These are phyloP conservation scores for Apodospora peruviana DNA, from an alignment of 495 filamentous ascomycete species.

Conservation along the genomic window DNA sequence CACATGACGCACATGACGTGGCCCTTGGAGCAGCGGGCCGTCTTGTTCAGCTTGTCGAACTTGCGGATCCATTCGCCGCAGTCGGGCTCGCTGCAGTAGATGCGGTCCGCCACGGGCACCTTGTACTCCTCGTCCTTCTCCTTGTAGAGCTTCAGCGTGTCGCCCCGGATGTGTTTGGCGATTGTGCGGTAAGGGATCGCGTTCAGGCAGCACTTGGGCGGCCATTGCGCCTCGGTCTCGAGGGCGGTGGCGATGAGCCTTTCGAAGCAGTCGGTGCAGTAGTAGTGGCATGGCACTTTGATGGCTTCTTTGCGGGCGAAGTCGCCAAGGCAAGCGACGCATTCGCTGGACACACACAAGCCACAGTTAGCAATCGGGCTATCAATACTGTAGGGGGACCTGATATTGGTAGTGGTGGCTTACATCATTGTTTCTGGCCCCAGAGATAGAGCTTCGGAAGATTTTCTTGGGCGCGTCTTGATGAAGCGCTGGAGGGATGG, in stretches of 20 bases:
- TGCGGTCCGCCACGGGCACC: constrained; percentile 25
- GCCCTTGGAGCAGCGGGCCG: constrained; percentile 27
- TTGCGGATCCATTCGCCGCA: constrained; percentile 28
- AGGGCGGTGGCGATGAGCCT: constrained; percentile 31
- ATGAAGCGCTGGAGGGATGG: no score
- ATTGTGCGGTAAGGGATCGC: constrained; percentile 28
- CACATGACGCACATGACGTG: constrained; percentile 34
- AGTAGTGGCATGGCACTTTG: constrained; percentile 32
- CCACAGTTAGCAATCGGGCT: no score
- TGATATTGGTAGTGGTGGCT: no score
- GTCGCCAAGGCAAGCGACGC: constrained; percentile 39
- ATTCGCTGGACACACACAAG: constrained; percentile 29
- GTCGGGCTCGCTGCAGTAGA: constrained; percentile 31
- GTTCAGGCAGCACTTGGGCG: constrained; percentile 41
- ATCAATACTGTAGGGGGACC: no score
- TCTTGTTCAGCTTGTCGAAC: constrained; percentile 10
- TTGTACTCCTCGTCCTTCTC: constrained; percentile 30
- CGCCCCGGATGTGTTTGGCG: constrained; percentile 14
- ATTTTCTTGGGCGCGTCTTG: no score
- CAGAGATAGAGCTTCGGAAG: no score
- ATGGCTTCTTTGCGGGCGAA: constrained; percentile 24
- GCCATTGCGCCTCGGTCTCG: constrained; percentile 37
- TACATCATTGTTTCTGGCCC: no score
- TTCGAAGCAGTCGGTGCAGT: constrained; percentile 36
- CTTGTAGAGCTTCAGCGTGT: constrained; percentile 19